These are phyloP conservation scores for Kitagawia praeruptora DNA, from an alignment of 129 eudicot genomes.

Conservation along the genomic window DNA sequence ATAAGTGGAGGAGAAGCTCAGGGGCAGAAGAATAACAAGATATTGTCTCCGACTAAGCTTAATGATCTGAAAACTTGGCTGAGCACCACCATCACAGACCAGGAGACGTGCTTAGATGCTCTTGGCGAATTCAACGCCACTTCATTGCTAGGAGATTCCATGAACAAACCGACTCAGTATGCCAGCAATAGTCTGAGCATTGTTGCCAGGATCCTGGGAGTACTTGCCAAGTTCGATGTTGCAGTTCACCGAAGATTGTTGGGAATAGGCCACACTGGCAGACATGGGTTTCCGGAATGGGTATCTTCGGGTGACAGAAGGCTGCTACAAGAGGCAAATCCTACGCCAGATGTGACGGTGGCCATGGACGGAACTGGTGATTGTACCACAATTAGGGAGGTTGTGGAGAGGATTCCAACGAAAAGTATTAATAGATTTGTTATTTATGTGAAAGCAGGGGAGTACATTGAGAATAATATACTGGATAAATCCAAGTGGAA, in stretches of 20 bases:
- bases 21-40: neutral
- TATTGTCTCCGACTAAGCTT: slow-evolving; percentile 6
- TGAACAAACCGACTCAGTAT: slow-evolving; percentile 48
- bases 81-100: slow-evolving; percentile 58
- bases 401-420: slow-evolving; percentile 42
- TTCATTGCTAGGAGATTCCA: slow-evolving; percentile 4
- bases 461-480: slow-evolving; percentile 48
- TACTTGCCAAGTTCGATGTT: slow-evolving; percentile 31
- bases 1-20: slow-evolving; percentile 3
- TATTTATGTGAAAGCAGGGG: slow-evolving; percentile 62
- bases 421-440: slow-evolving; percentile 44
- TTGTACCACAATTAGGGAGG: slow-evolving; percentile 44
- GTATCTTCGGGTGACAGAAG: slow-evolving; percentile 41
- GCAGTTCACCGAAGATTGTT: slow-evolving; percentile 55
- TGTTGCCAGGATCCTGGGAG: slow-evolving; percentile 44
- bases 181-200: slow-evolving; percentile 80
- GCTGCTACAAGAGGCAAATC: slow-evolving; percentile 38
- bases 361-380: slow-evolving; percentile 58
- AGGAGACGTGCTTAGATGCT: slow-evolving; percentile 69
- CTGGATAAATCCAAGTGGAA: slow-evolving; percentile 62
- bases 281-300: slow-evolving; percentile 52
- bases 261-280: neutral
- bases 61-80: slow-evolving; percentile 63
- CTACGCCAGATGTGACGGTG: slow-evolving; percentile 54
- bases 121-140: slow-evolving; percentile 42